phyloP scores from a whole-genome alignment of 257 asterid species.

The Coffea eugenioides region DNA sequence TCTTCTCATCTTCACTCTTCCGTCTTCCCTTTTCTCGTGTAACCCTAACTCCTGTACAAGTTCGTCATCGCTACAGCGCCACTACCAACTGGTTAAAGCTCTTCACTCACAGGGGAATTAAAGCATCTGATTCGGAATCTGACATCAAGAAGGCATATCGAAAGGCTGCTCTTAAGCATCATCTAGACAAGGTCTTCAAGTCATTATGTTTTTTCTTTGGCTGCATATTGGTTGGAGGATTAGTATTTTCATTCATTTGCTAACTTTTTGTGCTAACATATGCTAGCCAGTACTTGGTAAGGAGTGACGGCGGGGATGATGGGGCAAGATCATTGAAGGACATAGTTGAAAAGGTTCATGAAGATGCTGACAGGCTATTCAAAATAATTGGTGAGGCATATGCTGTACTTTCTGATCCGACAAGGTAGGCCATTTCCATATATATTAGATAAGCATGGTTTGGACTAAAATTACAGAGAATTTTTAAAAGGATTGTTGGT shows the following conservation, averaged over 20 bases:
- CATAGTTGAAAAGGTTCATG: constrained; percentile 67
- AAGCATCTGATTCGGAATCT: constrained; percentile 74
- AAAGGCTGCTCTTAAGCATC: constrained; percentile 95
- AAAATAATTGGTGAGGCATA: constrained; percentile 95
- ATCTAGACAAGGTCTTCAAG: constrained; percentile 83
- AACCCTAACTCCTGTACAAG: too few species aligned
- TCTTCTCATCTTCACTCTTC: too few species aligned
- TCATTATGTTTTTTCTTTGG: neutral
- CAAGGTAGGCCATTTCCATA: constrained; percentile 46
- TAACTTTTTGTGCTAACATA: constrained; percentile 31
- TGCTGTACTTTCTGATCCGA: constrained; percentile 75
- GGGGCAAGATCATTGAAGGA: constrained; percentile 66
- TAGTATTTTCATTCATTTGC: constrained; percentile 1
- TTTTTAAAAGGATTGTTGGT: neutral
- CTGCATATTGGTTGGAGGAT: constrained; percentile 12
- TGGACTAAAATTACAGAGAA: neutral
- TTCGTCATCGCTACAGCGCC: too few species aligned
- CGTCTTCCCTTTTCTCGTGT: too few species aligned
- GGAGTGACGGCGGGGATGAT: constrained; percentile 65
- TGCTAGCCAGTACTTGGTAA: constrained; percentile 78
- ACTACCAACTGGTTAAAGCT: too few species aligned
- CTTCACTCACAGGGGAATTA: constrained; percentile 62
- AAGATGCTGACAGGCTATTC: constrained; percentile 86
- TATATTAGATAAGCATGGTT: neutral
- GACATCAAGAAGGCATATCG: constrained; percentile 93